These are phyloP conservation scores for Plectosphaerella sp. DNA, from an alignment of 2,329 filamentous ascomycete genomes.

Conservation along the genomic window DNA sequence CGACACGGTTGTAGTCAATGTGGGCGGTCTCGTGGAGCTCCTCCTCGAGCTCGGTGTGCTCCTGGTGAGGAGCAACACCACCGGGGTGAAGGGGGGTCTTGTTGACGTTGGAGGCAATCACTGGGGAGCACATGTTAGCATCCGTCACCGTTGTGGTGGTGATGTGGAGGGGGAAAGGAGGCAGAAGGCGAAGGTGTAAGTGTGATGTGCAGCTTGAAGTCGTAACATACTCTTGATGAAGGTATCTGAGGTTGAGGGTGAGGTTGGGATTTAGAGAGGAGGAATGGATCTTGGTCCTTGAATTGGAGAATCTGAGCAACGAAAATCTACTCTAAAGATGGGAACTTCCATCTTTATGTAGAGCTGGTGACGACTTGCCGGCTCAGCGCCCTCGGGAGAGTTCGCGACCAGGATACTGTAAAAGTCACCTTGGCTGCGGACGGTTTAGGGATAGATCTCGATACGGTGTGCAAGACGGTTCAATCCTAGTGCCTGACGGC, in stretches of 20 bases:
- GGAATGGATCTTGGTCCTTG: constrained; percentile 22
- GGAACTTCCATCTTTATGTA: constrained; percentile 36
- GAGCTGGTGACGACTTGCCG: neutral
- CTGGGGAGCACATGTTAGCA: constrained; percentile 23
- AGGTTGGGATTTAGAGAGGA: constrained; percentile 25
- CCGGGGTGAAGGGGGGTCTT: constrained; percentile 87
- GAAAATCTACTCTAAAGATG: constrained; percentile 30
- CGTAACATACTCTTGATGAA: constrained; percentile 33
- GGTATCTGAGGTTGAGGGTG: constrained; percentile 28
- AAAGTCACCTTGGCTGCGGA: constrained; percentile 3
- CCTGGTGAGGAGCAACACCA: constrained; percentile 77
- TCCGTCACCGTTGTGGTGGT: neutral
- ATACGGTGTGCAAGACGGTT: neutral
- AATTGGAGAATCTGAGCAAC: constrained; percentile 31
- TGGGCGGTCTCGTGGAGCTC: constrained; percentile 92
- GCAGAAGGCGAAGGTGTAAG: neutral
- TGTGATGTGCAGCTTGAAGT: neutral
- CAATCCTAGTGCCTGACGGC: neutral
- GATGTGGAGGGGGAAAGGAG: neutral
- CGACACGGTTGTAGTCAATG: constrained; percentile 98
- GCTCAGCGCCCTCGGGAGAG: neutral
- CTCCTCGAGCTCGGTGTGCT: constrained; percentile 97
- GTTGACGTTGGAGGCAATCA: constrained; percentile 67
- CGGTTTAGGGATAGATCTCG: constrained; percentile 5
- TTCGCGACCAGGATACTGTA: neutral